Evolutionary conservation across 352 stramenopile species (phyloP), one percentile per base, ranked within the genome.

Genomic region (Phytophthora lateralis): DNA sequence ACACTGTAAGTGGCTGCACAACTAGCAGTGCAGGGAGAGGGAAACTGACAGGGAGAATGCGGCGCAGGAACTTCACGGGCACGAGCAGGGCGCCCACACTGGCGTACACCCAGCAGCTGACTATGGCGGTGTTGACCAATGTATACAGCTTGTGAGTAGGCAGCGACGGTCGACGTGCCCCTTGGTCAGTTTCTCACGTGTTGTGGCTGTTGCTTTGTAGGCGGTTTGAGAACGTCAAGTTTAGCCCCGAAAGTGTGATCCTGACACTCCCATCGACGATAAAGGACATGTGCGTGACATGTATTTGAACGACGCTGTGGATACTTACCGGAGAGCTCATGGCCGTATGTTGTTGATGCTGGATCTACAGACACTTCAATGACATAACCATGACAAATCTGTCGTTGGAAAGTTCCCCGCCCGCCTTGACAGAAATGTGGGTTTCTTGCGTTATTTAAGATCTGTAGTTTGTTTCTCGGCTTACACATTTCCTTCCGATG

Each of bases 51-150:
- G 32, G 30, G 3, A 37, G 20, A 20, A 18, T 51, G 14, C 24
- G 18, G 12, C 14, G 24, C 49, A 58, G 50, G 38, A 58, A 41
- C 47, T 29, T 54, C 20, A 54, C 18, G 30, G 30, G 18, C 10
- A 17, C 0, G 9, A 32, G 27, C 17, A 30, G 18, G 47, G 15
- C 18, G 11, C 47, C 29, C 12, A 8, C 17, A 10, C 18, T 54
- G 3, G 18, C 2, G 5, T 14, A 9, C 12, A 11, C 47, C 11
- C 17, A 41, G 17, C 0, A 11, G 10, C 30, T 43, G 11, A 24
- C 43, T 32, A 20, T 54, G 29, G 14, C 0, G 6, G 6, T 0
- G 1, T 12, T 54, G 2, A 24, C 2, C 32, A 15, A 20, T 4
- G 6, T 54, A 11, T 15, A 43, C 47, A 43, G 32, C 47, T 7